A percentile compares a stretch with the other conserved stretches of the same genome.
Evolutionary conservation across 192 early-diverging fungal genomes (phyloP).

Genomic region (Cladochytrium replicatum): DNA sequence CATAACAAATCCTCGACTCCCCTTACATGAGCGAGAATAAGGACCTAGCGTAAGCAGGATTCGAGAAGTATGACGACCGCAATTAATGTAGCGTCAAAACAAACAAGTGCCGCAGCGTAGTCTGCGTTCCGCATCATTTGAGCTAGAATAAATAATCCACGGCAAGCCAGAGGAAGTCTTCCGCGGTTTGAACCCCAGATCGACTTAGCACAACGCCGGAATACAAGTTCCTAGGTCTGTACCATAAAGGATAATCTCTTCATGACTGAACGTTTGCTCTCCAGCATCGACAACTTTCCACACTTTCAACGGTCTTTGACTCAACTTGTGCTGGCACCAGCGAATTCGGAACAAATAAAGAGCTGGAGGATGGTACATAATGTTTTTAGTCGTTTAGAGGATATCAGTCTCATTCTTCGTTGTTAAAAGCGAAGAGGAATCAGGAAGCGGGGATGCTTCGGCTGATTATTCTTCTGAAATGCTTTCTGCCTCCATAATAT

Average conservation of each 20-base stretch:
- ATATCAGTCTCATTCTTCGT: background rate
- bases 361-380: background rate
- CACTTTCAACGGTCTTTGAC: slow-evolving; percentile 59
- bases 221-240: background rate
- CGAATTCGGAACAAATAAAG: background rate
- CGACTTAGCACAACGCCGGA: background rate
- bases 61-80: background rate
- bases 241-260: background rate
- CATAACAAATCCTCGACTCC: slow-evolving; percentile 17
- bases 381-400: background rate
- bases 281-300: slow-evolving; percentile 17
- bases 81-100: too few relatives aligned
- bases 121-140: slow-evolving; percentile 43
- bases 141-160: slow-evolving; percentile 37
- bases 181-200: slow-evolving; percentile 21
- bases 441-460: slow-evolving; percentile 13
- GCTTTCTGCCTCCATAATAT: slow-evolving; percentile 60
- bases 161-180: slow-evolving; percentile 27
- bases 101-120: slow-evolving; percentile 12
- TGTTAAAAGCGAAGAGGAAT: background rate
- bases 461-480: slow-evolving; percentile 45
- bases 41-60: slow-evolving; percentile 8
- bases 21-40: slow-evolving; percentile 14
- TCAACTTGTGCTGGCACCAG: slow-evolving; percentile 47
- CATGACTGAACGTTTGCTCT: background rate